phyloP scores from a whole-genome alignment of 1,284 basidiomycete genomes.

The Trichosporon ovoides region DNA sequence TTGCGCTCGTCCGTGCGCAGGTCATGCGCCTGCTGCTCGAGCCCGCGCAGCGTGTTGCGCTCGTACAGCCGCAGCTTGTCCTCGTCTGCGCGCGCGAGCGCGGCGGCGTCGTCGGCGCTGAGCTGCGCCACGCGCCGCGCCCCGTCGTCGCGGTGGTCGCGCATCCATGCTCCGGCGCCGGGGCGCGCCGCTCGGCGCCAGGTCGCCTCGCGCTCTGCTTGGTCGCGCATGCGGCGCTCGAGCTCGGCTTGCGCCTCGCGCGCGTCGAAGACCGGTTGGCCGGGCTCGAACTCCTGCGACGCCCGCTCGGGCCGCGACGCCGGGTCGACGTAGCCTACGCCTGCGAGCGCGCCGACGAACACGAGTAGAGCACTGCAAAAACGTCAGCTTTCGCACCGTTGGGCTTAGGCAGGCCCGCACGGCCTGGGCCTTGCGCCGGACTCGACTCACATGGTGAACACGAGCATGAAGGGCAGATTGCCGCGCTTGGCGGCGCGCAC shows the following conservation, averaged over 20 bases:
- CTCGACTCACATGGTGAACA: conserved; percentile 34
- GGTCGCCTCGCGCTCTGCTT: conserved; percentile 37
- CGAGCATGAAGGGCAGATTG: conserved; percentile 36
- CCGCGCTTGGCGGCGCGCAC: conserved; percentile 29
- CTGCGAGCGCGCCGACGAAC: conserved; percentile 47
- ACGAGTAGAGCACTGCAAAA: conserved; percentile 38
- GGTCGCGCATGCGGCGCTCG: conserved; percentile 32
- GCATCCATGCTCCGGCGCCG: conserved; percentile 47
- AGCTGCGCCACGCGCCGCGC: conserved; percentile 12
- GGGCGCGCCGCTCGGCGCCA: conserved; percentile 45
- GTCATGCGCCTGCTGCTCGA: neutral
- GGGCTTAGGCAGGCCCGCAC: too few relatives aligned
- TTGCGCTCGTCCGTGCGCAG: neutral
- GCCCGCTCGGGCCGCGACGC: neutral
- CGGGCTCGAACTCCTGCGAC: conserved; percentile 28
- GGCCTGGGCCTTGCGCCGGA: neutral
- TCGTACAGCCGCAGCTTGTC: neutral
- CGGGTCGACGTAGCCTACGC: conserved; percentile 44
- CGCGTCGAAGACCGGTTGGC: conserved; percentile 35
- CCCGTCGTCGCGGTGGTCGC: conserved; percentile 39
- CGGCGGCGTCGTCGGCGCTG: neutral
- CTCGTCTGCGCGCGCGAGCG: neutral
- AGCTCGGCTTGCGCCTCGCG: conserved; percentile 18
- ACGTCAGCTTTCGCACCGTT: too few relatives aligned
- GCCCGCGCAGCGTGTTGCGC: neutral